A percentile compares a stretch with the other conserved stretches of the same genome.
Evolutionary conservation across 805 yeast species (phyloP).

Genomic region (Cyberlindnera veronae): DNA sequence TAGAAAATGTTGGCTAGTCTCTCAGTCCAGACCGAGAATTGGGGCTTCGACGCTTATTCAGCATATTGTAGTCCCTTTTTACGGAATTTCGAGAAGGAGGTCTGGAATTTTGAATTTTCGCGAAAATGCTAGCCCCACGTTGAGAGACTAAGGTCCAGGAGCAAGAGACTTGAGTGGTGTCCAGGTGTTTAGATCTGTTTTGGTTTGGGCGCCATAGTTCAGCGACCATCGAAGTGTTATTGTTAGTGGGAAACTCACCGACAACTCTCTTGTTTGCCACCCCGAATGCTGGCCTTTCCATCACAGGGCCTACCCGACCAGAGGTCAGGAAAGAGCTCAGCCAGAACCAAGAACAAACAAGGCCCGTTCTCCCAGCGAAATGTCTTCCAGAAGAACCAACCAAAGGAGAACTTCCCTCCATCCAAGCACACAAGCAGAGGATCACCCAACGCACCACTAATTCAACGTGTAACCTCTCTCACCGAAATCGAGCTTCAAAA

Average conservation of each 20-base stretch:
- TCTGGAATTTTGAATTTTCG: too few relatives aligned
- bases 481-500: slow-evolving; percentile 8
- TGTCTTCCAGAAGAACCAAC: slow-evolving; percentile 10
- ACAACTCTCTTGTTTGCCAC: neutral
- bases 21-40: too few relatives aligned
- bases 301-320: neutral
- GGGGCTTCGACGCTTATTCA: too few relatives aligned
- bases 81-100: too few relatives aligned
- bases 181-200: neutral
- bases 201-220: neutral
- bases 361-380: slow-evolving; percentile 2
- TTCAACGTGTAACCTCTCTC: too few relatives aligned
- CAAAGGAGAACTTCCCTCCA: too few relatives aligned
- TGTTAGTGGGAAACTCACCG: neutral
- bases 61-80: too few relatives aligned
- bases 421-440: too few relatives aligned
- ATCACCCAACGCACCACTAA: too few relatives aligned
- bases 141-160: neutral
- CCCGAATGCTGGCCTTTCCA: slow-evolving; percentile 14
- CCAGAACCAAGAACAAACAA: neutral
- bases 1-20: neutral
- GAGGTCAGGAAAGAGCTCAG: slow-evolving; percentile 2
- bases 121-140: too few relatives aligned
- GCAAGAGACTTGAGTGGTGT: neutral
- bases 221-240: neutral